Percentiles rank a stretch among this genome's conserved stretches.
These are phyloP conservation scores for Perkinsus marinus DNA, from an alignment of 169 alveolate genomes.

Conservation along the genomic window DNA sequence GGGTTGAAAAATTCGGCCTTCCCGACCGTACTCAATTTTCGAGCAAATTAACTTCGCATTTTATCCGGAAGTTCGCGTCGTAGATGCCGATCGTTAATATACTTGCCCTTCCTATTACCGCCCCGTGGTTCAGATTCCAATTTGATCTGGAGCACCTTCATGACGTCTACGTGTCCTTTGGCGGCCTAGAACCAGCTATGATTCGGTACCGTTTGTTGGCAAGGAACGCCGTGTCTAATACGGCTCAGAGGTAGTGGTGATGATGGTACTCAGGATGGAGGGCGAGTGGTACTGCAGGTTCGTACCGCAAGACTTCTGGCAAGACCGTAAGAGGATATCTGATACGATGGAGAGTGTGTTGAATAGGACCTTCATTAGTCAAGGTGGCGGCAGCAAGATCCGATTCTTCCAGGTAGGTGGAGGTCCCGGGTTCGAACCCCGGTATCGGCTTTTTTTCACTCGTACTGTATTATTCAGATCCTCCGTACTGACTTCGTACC, in stretches of 20 bases:
- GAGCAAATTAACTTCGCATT: too few relatives aligned
- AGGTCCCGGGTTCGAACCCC: background rate
- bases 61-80: too few relatives aligned
- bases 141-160: background rate
- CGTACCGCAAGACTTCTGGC: slow-evolving; percentile 6
- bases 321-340: background rate
- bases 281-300: background rate
- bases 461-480: background rate
- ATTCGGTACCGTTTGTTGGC: background rate
- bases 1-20: too few relatives aligned
- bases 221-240: background rate
- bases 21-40: too few relatives aligned
- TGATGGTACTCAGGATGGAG: background rate
- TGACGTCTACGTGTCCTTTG: background rate
- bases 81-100: too few relatives aligned
- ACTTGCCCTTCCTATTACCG: too few relatives aligned
- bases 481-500: background rate
- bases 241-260: background rate
- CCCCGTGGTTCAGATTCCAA: background rate
- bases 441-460: background rate
- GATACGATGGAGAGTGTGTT: background rate
- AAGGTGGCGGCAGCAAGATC: background rate
- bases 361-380: background rate
- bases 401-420: background rate
- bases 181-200: background rate